Base-by-base conservation (phyloP, 2,329 filamentous ascomycete genomes). In the Biscogniauxia marginata region DNA sequence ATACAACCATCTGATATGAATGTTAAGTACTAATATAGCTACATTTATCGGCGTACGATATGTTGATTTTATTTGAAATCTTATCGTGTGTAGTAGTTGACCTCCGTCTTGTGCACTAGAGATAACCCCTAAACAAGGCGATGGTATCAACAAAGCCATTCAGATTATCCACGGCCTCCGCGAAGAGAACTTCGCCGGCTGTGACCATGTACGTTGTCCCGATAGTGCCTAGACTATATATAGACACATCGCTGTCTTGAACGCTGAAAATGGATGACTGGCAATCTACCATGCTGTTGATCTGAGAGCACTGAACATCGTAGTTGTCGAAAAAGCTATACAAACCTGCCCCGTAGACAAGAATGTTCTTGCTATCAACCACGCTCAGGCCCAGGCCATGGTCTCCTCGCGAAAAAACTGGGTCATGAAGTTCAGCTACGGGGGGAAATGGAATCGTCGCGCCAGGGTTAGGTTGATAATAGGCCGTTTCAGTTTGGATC, bases 401-500 rank as follows among this genome's bases (percentile, higher is more conserved):
- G 5, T 77, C 77, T 60, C 83, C 84, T 0, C 75, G 73, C 7
- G 73, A 69, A 4, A 60, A 58, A 11, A 61, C 63, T 8, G 62
- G 59, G 49, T 65, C 63, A n/a, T 63, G 58, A 7, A 68, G 61
- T 57, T 80, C 82, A 50, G 74, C 67, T 0, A 62, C 73, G 0
- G 73, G 64, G 0, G 75, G 67, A 72, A 88, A 89, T 0, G 85
- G 87, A 7, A 74, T 73, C 0, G 79, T 77, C 0, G 86, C 83
- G 47, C 73, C 74, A 0, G 87, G 87, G 66, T 81, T 84, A 21
- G 86, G 84, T 70, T 90, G 87, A 72, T 83, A 89, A 73, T 91
- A 91, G 0, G 87, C 83, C 4, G 87, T 86, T 70, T 90, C 87
- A 50, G 86, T 86, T 68, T 91, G 87, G 49, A 86, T 81, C 63